Evolutionary conservation across 441 rosid genomes (phyloP), one percentile per base, ranked within the genome.

Genomic region (Flueggea neowawraea): DNA sequence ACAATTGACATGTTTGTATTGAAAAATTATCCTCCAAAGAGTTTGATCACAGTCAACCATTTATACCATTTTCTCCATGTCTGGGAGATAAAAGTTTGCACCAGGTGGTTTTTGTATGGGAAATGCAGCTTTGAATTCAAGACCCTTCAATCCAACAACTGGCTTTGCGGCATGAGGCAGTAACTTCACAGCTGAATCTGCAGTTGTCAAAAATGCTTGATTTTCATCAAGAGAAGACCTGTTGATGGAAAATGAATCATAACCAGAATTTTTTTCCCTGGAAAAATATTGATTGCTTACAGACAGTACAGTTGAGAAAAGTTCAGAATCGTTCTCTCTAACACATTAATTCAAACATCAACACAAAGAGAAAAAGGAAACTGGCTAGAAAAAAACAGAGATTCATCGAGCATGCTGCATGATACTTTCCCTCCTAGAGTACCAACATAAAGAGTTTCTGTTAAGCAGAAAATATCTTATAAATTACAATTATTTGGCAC

Each of bases 151-250:
- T 66, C 94, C 92, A 58, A 67, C 53, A 62, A 87, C 72, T 52
- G 82, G 64, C 73, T 77, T 91, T 3, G 90, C 75, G 54, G 96
- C 95, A 58, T 81, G 71, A 68, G 95, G 88, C 75, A 86, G 68
- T 70, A 89, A 78, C 84, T 78, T 86, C 16, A 91, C 66, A 3
- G 94, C 91, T 52, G 99, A 95, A 80, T 95, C 97, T 36, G 86
- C 82, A 15, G 96, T 87, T 15, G 92, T 84, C 72, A 95, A 73
- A 78, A 87, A 95, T 64, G 97, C 83, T 78, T 82, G 75, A 64
- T 89, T 91, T 76, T 87, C 96, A 78, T 95, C 99, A 53, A 95
- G 96, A 72, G 81, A 71, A 58, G 97, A 95, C 99, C 99, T 94
- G 82, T 59, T 44, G 54, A 74, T 58, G 64, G 58, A 70, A 57